Base-by-base conservation (phyloP, 1,139 yeast genomes). In the Suhomyces coccinellae region DNA sequence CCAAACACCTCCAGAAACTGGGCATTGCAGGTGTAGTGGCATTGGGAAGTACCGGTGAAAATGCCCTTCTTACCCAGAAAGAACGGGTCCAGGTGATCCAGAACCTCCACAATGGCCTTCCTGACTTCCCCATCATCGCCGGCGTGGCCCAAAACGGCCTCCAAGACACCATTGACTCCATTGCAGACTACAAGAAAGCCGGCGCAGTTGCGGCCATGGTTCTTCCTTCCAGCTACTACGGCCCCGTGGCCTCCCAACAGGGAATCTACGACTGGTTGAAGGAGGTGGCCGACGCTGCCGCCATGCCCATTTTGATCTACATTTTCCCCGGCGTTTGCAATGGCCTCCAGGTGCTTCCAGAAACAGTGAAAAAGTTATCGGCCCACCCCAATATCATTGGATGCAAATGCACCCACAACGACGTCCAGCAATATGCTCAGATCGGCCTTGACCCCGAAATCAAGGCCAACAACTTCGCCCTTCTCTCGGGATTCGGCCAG, bases 251-350 rank as follows among this genome's bases (percentile, higher is more conserved):
- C 42, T 58, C 71, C 27, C 79, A 73, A 56, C 61, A 65, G 40
- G 80, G 77, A 4, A 61, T 76, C 44, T 61, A 65, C 31, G 71
- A 67, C 45, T 77, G 75, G 71, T 74, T 66, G 58, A 58, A 61
- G 15, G 65, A 60, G 26, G 73, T 77, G 28, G 81, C 81, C 22
- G 76, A 74, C 49, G 58, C 61, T 31, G 58, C 77, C 9, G 65
- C 65, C 1, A 54, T 77, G 42, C 82, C 82, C 31, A 62, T 77
- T 33, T 54, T 77, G 53, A 65, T 77, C 47, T 77, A 77, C 65
- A 67, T 75, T 50, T 77, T 67, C 59, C 82, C 82, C 14, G 80
- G 80, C 9, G 79, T 73, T 30, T 61, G 68, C 38, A 72, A 71
- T 49, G 66, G 66, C 24, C 63, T 70, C 40, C 60, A 55, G 34